Evolutionary conservation across 208 protist species (phyloP).

Genomic region (Leishmania arabica): DNA sequence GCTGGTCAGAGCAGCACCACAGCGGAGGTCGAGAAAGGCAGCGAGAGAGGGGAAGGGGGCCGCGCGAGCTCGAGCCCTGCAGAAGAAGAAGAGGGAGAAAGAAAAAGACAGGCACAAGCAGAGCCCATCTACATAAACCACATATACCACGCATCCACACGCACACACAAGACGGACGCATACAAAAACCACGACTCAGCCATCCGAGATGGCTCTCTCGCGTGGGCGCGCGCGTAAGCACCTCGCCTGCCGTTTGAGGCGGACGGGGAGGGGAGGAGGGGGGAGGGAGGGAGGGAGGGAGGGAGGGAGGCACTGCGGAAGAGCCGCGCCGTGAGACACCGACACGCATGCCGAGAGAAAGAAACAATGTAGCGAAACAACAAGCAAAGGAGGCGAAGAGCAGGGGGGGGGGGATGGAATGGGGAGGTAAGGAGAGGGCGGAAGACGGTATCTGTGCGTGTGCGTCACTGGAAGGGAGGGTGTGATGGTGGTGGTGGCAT

Average conservation of each 20-base stretch:
- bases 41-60: not conserved
- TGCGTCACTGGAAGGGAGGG: not conserved
- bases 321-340: too few species aligned
- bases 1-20: not conserved
- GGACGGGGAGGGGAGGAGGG: not conserved
- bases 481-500: too few species aligned
- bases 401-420: not conserved
- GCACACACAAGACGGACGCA: too few species aligned
- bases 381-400: not conserved
- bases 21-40: not conserved
- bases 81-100: conserved; percentile 5
- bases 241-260: not conserved
- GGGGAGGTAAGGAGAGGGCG: not conserved
- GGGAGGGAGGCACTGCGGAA: not conserved
- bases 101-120: not conserved
- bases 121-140: not conserved
- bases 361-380: not conserved
- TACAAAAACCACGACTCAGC: too few species aligned
- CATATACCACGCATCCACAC: not conserved
- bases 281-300: not conserved
- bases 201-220: not conserved
- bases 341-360: not conserved
- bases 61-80: not conserved
- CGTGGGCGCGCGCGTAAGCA: not conserved
- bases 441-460: not conserved